Evolutionary conservation across 2,329 filamentous ascomycete genomes (phyloP).

Genomic region (Neospermospora avenae): DNA sequence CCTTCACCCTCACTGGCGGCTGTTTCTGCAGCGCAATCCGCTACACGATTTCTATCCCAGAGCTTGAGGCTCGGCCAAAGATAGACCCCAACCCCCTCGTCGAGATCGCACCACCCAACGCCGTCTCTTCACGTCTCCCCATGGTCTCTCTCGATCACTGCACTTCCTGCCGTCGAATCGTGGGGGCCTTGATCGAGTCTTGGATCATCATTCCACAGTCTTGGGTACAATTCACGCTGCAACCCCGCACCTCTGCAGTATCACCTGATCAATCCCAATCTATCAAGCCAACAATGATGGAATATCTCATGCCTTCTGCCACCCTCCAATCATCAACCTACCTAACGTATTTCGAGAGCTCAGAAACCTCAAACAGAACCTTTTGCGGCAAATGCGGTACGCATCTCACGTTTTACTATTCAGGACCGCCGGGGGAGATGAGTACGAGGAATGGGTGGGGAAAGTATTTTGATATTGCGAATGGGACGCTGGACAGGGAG

Average conservation of each 20-base stretch:
- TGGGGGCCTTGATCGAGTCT: constrained; percentile 25
- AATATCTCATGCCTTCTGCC: constrained; percentile 12
- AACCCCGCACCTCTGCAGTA: background rate
- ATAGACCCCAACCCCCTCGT: background rate
- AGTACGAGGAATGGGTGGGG: background rate
- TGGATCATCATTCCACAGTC: constrained; percentile 32
- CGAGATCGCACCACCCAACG: constrained; percentile 15
- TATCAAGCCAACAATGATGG: constrained; percentile 1
- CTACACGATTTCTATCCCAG: constrained; percentile 30
- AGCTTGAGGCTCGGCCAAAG: constrained; percentile 18
- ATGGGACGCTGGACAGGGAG: constrained; percentile 29
- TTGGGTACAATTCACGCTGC: constrained; percentile 30
- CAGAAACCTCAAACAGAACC: constrained; percentile 25
- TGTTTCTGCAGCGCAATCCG: constrained; percentile 33
- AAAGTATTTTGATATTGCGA: constrained; percentile 25
- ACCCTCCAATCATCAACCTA: constrained; percentile 12
- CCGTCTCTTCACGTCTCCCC: constrained; percentile 22
- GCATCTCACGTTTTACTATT: constrained; percentile 26
- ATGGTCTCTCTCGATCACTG: constrained; percentile 32
- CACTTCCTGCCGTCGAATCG: constrained; percentile 26
- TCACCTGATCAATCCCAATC: background rate
- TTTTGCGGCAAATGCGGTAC: constrained; percentile 34
- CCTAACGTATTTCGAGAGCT: constrained; percentile 21
- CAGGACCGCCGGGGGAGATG: constrained; percentile 7
- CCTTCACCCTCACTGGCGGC: constrained; percentile 28